Evolutionary conservation across 306 rosid genomes (phyloP).

Genomic region (Vigna nakashimae): DNA sequence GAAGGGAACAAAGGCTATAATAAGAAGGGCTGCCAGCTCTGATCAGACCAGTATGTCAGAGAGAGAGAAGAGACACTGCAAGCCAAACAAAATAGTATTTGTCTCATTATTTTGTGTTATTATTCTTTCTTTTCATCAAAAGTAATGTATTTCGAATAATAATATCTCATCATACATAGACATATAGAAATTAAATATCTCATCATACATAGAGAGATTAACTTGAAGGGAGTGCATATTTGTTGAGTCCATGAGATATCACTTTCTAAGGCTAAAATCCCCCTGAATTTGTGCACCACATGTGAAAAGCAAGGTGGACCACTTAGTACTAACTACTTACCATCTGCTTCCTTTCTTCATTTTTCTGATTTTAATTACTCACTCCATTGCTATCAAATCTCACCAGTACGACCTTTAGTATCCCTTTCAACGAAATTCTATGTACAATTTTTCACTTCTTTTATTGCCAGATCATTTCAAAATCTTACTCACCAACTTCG

Average conservation of each 20-base stretch:
- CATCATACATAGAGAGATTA: background rate
- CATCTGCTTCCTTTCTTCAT: background rate
- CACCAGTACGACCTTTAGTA: background rate
- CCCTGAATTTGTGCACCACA: constrained; percentile 26
- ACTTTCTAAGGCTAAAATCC: constrained; percentile 10
- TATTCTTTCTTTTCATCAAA: too few relatives aligned
- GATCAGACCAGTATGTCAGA: constrained; percentile 15
- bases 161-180: too few relatives aligned
- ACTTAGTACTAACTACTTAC: constrained; percentile 23
- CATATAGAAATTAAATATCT: too few relatives aligned
- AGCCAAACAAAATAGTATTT: constrained; percentile 20
- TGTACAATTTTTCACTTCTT: too few relatives aligned
- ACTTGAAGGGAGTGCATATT: too few relatives aligned
- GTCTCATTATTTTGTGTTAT: background rate
- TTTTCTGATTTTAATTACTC: background rate
- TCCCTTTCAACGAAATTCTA: background rate
- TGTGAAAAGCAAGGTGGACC: constrained; percentile 31
- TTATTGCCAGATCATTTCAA: too few relatives aligned
- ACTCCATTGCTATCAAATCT: constrained; percentile 3
- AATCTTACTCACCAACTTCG: too few relatives aligned
- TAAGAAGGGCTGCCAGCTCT: background rate
- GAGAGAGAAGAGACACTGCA: background rate
- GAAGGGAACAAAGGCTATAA: constrained; percentile 27
- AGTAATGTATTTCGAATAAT: too few relatives aligned
- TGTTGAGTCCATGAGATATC: background rate